A percentile compares a stretch with the other conserved stretches of the same genome.
These are phyloP conservation scores for Gyrodon tennesseensis DNA, from an alignment of 1,284 basidiomycete species.

Conservation along the genomic window DNA sequence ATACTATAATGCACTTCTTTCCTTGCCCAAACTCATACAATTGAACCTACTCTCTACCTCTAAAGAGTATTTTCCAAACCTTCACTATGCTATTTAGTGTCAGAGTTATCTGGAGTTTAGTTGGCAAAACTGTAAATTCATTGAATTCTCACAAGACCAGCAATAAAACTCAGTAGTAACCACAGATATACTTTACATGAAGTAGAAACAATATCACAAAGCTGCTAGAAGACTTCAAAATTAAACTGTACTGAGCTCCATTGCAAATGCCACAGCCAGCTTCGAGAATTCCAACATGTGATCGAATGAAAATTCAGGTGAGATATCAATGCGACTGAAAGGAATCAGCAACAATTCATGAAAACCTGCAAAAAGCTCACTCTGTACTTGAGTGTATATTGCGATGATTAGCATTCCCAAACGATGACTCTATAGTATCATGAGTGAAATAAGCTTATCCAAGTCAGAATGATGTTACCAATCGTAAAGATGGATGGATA, in stretches of 20 bases:
- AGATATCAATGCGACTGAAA: conserved; percentile 74
- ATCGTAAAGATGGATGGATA: conserved; percentile 84
- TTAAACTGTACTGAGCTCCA: conserved; percentile 66
- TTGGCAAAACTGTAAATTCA: no score
- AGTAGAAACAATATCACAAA: not conserved
- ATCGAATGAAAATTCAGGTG: conserved; percentile 80
- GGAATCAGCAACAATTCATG: conserved; percentile 28
- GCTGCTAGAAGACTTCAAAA: not conserved
- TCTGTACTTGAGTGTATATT: conserved; percentile 83
- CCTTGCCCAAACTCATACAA: no score
- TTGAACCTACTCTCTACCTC: no score
- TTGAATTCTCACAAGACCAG: not conserved
- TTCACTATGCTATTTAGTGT: no score
- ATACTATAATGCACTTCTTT: no score
- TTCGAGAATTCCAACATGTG: conserved; percentile 91
- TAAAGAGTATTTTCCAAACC: no score
- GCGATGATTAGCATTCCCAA: conserved; percentile 68
- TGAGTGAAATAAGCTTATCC: conserved; percentile 23
- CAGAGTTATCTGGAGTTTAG: no score
- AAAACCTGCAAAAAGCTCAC: conserved; percentile 49
- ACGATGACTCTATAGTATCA: conserved; percentile 59
- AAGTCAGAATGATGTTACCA: conserved; percentile 52
- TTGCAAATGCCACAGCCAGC: conserved; percentile 79
- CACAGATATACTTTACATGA: conserved; percentile 6
- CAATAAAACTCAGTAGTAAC: not conserved